phyloP scores from a whole-genome alignment of 2,329 filamentous ascomycete species.

The Diaporthe eres region DNA sequence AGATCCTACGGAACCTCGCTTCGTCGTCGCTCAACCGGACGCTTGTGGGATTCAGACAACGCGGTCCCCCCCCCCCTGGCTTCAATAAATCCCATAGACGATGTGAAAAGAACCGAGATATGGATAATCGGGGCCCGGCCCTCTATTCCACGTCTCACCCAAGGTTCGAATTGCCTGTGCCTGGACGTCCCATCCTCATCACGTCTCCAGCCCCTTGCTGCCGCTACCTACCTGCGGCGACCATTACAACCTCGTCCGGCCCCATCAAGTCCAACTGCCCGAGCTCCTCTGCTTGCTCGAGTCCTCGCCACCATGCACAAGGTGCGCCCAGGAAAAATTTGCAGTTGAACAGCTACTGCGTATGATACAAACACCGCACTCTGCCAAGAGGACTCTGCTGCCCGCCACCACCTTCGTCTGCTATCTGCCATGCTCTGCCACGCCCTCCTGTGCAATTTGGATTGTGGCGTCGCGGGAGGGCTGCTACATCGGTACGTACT shows the following conservation, averaged over 20 bases:
- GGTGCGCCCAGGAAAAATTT: neutral
- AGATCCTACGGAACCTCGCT: neutral
- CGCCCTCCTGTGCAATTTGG: constrained; percentile 8
- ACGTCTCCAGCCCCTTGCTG: constrained; percentile 4
- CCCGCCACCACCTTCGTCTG: neutral
- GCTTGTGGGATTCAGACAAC: neutral
- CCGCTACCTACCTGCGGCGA: neutral
- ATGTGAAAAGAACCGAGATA: constrained; percentile 32
- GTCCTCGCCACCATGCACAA: constrained; percentile 8
- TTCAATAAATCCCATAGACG: constrained; percentile 1
- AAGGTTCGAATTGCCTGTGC: neutral
- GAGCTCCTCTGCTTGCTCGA: neutral
- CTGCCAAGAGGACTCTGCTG: constrained; percentile 2
- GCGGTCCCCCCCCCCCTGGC: neutral
- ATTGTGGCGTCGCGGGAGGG: constrained; percentile 1
- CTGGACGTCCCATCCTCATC: neutral
- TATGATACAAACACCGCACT: neutral
- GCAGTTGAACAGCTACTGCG: neutral
- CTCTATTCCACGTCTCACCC: constrained; percentile 24
- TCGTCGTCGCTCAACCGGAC: neutral
- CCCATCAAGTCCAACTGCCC: neutral
- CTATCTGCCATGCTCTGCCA: neutral
- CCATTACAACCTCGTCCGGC: constrained; percentile 2
- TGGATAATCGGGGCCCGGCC: constrained; percentile 33
- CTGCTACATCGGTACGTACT: constrained; percentile 10